Evolutionary conservation across 192 early-diverging fungal species (phyloP).

Genomic region (Jimgerdemannia flammicorona): DNA sequence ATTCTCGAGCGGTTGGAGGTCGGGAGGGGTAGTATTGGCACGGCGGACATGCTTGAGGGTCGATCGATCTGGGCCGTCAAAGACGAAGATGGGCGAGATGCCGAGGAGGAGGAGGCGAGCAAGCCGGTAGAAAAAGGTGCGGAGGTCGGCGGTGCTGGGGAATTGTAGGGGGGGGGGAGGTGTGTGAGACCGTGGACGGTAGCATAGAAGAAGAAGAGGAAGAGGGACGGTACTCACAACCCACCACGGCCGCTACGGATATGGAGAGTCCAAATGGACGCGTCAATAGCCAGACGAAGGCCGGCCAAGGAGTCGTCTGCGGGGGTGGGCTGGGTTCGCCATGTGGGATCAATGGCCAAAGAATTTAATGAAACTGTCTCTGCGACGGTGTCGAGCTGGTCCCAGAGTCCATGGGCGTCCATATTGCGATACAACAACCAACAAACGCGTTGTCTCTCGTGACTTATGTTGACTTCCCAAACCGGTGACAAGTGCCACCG

Average conservation of each 20-base stretch:
- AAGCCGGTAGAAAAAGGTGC: conserved; percentile 19
- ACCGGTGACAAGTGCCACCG: no score
- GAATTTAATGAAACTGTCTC: neutral
- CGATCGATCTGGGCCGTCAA: conserved; percentile 19
- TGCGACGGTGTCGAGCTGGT: neutral
- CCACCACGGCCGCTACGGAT: neutral
- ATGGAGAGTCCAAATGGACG: conserved; percentile 14
- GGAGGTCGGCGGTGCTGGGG: neutral
- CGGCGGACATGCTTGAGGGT: conserved; percentile 7
- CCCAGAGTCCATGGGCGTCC: neutral
- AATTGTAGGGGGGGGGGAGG: neutral
- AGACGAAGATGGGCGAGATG: conserved; percentile 26
- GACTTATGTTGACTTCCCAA: no score
- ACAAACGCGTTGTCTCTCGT: no score
- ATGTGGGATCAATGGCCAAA: neutral
- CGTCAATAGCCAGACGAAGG: conserved; percentile 20
- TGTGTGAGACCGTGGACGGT: neutral
- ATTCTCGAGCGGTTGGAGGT: conserved; percentile 1
- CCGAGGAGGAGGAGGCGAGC: conserved; percentile 16
- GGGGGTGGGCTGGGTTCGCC: neutral
- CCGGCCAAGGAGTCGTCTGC: neutral
- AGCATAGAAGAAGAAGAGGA: neutral
- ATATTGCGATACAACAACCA: neutral
- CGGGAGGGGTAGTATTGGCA: neutral
- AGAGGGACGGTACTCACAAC: neutral